phyloP scores from a whole-genome alignment of 202 grass and related monocot genomes.

The Panicum hallii region DNA sequence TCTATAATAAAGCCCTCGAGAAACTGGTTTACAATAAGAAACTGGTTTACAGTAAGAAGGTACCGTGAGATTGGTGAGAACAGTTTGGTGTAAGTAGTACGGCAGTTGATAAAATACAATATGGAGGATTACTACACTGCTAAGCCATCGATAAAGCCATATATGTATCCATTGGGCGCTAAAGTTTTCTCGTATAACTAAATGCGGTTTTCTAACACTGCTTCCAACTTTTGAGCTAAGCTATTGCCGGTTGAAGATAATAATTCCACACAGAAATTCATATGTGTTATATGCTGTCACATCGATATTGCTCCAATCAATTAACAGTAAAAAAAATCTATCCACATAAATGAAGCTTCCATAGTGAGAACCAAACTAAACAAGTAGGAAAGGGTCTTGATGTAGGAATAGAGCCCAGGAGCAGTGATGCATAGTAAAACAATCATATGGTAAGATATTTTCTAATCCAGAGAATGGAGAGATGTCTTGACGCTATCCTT shows the following conservation, averaged over 20 bases:
- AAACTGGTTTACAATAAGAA: background rate
- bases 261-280: constrained; percentile 13
- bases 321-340: background rate
- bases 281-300: constrained; percentile 3
- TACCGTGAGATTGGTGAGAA: constrained; percentile 5
- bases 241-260: constrained; percentile 27
- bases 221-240: constrained; percentile 31
- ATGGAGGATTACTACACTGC: background rate
- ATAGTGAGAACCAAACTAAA: constrained; percentile 15
- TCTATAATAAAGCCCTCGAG: background rate
- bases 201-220: constrained; percentile 6
- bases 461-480: background rate
- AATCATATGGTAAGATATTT: constrained; percentile 4
- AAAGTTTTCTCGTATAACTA: constrained; percentile 29
- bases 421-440: constrained; percentile 1
- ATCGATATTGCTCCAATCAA: background rate
- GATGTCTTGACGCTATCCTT: background rate
- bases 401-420: constrained; percentile 17
- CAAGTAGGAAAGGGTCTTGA: background rate
- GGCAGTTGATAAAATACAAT: constrained; percentile 29
- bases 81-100: constrained; percentile 23
- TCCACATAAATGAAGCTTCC: background rate
- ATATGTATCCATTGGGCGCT: background rate
- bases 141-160: constrained; percentile 2
- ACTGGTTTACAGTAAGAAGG: background rate